These are phyloP conservation scores for Coelastrella sp. DNA, from an alignment of 139 green algal genomes.

Conservation along the genomic window DNA sequence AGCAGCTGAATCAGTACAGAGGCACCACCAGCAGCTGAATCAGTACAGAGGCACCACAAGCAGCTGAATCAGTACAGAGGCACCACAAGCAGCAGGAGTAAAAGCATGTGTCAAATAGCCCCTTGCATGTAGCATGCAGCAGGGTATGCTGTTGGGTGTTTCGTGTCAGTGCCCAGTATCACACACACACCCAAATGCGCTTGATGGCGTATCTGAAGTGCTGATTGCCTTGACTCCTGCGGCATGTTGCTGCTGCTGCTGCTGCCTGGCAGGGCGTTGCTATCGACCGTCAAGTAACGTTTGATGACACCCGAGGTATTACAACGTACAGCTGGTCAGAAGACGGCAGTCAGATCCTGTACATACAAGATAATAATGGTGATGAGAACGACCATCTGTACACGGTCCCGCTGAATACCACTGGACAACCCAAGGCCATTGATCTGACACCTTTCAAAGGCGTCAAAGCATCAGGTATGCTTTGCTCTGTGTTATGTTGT, in stretches of 20 bases:
- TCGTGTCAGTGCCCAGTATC: no score
- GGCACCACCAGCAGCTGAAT: no score
- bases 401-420: not conserved
- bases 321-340: conserved; percentile 3
- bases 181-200: no score
- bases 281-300: not conserved
- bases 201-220: no score
- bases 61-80: no score
- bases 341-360: not conserved
- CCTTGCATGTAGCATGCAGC: no score
- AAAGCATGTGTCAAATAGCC: no score
- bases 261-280: not conserved
- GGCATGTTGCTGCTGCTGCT: not conserved
- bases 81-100: no score
- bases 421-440: not conserved
- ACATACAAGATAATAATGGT: conserved; percentile 19
- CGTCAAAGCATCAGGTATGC: not conserved
- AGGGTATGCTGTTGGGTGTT: no score
- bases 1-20: no score
- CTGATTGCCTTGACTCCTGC: no score
- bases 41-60: no score
- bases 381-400: conserved; percentile 44
- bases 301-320: conserved; percentile 6
- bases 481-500: not conserved
- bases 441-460: conserved; percentile 35